A percentile compares a stretch with the other conserved stretches of the same genome.
phyloP scores from a whole-genome alignment of 495 filamentous ascomycete species.

The Cercophora newfieldiana region DNA sequence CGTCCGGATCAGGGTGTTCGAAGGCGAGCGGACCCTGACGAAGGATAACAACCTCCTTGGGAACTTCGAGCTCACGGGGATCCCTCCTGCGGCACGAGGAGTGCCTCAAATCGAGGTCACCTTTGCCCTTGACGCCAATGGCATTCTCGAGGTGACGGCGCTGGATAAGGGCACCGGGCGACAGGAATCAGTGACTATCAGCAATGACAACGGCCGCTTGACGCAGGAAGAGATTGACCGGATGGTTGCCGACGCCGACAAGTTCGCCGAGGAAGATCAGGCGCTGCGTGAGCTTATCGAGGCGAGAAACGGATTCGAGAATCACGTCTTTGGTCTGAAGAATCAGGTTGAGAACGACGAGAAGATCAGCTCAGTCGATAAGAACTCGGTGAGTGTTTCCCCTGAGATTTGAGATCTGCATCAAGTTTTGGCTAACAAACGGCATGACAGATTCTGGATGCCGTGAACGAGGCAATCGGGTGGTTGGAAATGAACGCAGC shows the following conservation, averaged over 20 bases:
- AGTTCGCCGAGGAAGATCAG: constrained; percentile 94
- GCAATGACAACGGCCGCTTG: constrained; percentile 87
- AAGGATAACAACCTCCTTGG: constrained; percentile 92
- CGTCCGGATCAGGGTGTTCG: constrained; percentile 89
- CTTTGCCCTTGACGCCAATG: constrained; percentile 91
- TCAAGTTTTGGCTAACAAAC: constrained; percentile 17
- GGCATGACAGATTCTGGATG: constrained; percentile 67
- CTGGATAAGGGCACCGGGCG: constrained; percentile 92
- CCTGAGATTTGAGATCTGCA: neutral
- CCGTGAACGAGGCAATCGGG: constrained; percentile 84
- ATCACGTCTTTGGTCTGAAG: constrained; percentile 94
- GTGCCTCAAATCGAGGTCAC: constrained; percentile 94
- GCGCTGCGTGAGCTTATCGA: constrained; percentile 82
- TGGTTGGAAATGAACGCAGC: constrained; percentile 91
- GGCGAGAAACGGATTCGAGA: constrained; percentile 96
- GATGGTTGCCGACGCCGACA: constrained; percentile 90
- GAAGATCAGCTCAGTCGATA: constrained; percentile 92
- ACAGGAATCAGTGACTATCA: constrained; percentile 86
- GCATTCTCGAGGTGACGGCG: constrained; percentile 89
- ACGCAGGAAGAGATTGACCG: constrained; percentile 89
- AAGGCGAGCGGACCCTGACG: constrained; percentile 89
- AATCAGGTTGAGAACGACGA: constrained; percentile 92
- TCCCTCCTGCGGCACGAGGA: constrained; percentile 85
- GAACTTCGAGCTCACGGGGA: constrained; percentile 91
- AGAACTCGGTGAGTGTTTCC: constrained; percentile 66